A percentile compares a stretch with the other conserved stretches of the same genome.
Evolutionary conservation across 2,329 filamentous ascomycete genomes (phyloP).

Genomic region (Pseudocercospora ulei): DNA sequence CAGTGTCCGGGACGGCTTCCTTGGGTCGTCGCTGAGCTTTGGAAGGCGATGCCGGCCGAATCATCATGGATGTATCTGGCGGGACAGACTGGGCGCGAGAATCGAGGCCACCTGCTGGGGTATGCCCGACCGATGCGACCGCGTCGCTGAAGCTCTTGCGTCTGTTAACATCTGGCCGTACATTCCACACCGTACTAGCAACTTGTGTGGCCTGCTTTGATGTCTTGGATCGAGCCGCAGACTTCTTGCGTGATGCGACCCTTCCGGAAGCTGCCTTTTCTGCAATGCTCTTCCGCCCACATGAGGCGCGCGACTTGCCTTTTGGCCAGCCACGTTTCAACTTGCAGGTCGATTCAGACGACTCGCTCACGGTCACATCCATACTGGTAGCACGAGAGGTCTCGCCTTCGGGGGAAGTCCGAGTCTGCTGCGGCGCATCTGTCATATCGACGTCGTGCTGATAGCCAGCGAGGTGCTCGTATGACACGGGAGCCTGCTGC

Average conservation of each 20-base stretch:
- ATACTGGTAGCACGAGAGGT: slow-evolving; percentile 22
- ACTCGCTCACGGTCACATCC: slow-evolving; percentile 23
- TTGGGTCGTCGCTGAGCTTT: slow-evolving; percentile 26
- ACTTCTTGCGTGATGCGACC: slow-evolving; percentile 32
- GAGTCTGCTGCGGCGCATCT: slow-evolving; percentile 31
- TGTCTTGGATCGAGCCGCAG: slow-evolving; percentile 31
- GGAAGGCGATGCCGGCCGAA: slow-evolving; percentile 22
- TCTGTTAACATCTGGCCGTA: slow-evolving; percentile 14
- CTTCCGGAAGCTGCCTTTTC: slow-evolving; percentile 33
- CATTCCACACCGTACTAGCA: slow-evolving; percentile 10
- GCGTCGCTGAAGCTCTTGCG: slow-evolving; percentile 28
- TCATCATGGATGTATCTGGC: slow-evolving; percentile 25
- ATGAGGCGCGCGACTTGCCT: slow-evolving; percentile 39
- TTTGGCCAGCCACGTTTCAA: slow-evolving; percentile 39
- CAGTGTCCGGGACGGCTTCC: slow-evolving; percentile 35
- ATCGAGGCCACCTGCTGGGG: background rate
- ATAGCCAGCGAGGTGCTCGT: background rate
- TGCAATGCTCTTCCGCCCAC: slow-evolving; percentile 30
- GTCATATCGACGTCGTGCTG: slow-evolving; percentile 14
- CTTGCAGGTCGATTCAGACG: slow-evolving; percentile 19
- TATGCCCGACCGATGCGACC: background rate
- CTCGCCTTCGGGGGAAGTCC: slow-evolving; percentile 37
- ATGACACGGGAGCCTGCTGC: background rate
- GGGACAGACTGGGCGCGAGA: slow-evolving; percentile 28
- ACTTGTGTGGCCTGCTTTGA: slow-evolving; percentile 17